phyloP scores from a whole-genome alignment of 352 stramenopile species.

The Phytophthora podocarpi region DNA sequence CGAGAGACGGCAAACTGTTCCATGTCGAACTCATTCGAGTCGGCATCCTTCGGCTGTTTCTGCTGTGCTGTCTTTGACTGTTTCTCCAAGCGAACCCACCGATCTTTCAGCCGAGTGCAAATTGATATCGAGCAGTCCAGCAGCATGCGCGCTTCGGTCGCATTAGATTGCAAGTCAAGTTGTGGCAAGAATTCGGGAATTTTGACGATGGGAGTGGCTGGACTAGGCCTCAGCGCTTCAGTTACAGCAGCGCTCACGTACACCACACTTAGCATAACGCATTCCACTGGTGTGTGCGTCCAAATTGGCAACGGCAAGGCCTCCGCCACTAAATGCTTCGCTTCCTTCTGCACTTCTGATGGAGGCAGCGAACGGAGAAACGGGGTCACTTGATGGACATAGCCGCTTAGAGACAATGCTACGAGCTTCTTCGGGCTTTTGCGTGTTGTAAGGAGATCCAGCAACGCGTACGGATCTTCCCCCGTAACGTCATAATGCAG shows the following conservation, averaged over 20 bases:
- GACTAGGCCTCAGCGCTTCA: conserved; percentile 32
- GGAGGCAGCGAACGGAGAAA: conserved; percentile 37
- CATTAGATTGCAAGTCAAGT: conserved; percentile 47
- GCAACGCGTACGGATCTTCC: conserved; percentile 68
- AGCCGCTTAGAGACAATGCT: conserved; percentile 14
- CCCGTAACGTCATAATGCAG: conserved; percentile 77
- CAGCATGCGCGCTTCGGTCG: conserved; percentile 50
- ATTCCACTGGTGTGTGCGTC: conserved; percentile 64
- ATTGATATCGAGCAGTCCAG: conserved; percentile 66
- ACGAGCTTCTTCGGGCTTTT: conserved; percentile 53
- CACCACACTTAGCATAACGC: conserved; percentile 66
- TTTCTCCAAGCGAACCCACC: conserved; percentile 69
- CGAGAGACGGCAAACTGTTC: conserved; percentile 62
- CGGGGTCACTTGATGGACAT: conserved; percentile 9
- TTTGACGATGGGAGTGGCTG: neutral
- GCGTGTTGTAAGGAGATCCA: conserved; percentile 66
- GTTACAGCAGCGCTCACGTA: conserved; percentile 71
- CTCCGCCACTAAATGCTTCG: conserved; percentile 65
- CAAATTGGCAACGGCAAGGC: conserved; percentile 64
- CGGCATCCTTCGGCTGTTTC: conserved; percentile 21
- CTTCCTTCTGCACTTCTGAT: conserved; percentile 66
- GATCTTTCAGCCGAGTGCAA: conserved; percentile 59
- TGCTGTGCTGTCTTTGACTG: conserved; percentile 38
- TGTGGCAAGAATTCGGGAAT: conserved; percentile 55
- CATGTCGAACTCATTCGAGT: conserved; percentile 49